phyloP scores from a whole-genome alignment of 1,139 yeast species.

The Petasospora rhodanensis region DNA sequence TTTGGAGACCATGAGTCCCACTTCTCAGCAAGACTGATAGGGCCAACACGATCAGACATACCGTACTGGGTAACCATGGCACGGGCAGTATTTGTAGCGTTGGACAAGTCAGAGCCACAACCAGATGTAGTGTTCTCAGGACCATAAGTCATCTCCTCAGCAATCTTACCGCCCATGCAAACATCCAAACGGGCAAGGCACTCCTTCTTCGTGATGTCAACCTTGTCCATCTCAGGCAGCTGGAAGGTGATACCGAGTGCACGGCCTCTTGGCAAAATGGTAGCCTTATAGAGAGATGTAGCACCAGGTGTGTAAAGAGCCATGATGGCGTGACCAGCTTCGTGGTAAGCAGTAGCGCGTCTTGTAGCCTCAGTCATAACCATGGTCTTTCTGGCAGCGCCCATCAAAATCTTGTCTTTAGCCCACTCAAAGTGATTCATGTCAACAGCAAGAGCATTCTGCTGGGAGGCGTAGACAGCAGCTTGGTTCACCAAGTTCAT shows the following conservation, averaged over 20 bases:
- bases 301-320: slow-evolving; percentile 96
- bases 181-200: slow-evolving; percentile 91
- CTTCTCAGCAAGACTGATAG: slow-evolving; percentile 78
- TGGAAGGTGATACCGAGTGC: slow-evolving; percentile 97
- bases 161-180: slow-evolving; percentile 98
- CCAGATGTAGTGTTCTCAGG: slow-evolving; percentile 91
- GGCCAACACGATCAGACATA: slow-evolving; percentile 93
- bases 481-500: slow-evolving; percentile 97
- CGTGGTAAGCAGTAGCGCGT: slow-evolving; percentile 94
- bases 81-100: slow-evolving; percentile 89
- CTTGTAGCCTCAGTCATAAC: slow-evolving; percentile 94
- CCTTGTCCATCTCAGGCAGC: slow-evolving; percentile 97
- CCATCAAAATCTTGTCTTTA: slow-evolving; percentile 94
- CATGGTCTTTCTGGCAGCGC: slow-evolving; percentile 97
- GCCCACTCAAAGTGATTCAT: slow-evolving; percentile 98
- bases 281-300: slow-evolving; percentile 92
- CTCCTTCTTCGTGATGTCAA: slow-evolving; percentile 85
- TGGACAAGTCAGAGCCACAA: slow-evolving; percentile 84
- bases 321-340: slow-evolving; percentile 98
- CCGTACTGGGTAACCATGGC: slow-evolving; percentile 98
- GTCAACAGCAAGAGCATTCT: slow-evolving; percentile 84
- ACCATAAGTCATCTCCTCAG: slow-evolving; percentile 91
- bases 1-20: slow-evolving; percentile 95
- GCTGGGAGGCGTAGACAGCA: slow-evolving; percentile 93
- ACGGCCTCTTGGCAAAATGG: slow-evolving; percentile 93